A percentile compares a stretch with the other conserved stretches of the same genome.
These are phyloP conservation scores for Wickerhamiella shivajii DNA, from an alignment of 805 yeast species.

Conservation along the genomic window DNA sequence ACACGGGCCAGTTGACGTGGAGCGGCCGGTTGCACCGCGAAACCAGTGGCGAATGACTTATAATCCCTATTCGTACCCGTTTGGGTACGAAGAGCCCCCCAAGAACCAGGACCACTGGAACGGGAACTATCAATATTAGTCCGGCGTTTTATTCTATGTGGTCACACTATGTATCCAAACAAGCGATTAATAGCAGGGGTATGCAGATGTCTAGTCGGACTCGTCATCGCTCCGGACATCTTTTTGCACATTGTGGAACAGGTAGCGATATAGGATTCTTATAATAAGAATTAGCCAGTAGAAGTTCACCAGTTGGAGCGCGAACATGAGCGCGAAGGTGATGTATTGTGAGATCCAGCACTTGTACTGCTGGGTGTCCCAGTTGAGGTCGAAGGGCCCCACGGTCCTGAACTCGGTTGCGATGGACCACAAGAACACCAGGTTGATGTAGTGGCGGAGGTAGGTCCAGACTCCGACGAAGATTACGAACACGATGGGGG, in stretches of 20 bases:
- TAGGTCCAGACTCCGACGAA: conserved; percentile 74
- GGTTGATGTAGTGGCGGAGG: conserved; percentile 72
- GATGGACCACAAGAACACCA: conserved; percentile 43
- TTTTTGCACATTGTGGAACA: conserved; percentile 39
- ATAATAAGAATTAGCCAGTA: conserved; percentile 80
- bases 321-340: conserved; percentile 60
- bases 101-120: too few species aligned
- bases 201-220: too few species aligned
- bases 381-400: conserved; percentile 69
- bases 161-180: too few species aligned
- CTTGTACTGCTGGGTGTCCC: conserved; percentile 85
- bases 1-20: too few species aligned
- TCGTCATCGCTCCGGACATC: conserved; percentile 77
- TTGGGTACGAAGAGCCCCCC: too few species aligned
- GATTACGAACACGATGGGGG: conserved; percentile 49
- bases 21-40: too few species aligned
- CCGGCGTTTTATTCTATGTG: too few species aligned
- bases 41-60: too few species aligned
- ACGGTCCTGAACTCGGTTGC: conserved; percentile 75
- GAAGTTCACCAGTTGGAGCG: conserved; percentile 69
- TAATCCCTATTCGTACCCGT: too few species aligned
- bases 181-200: too few species aligned
- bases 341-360: conserved; percentile 92
- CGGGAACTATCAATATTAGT: too few species aligned
- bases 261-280: conserved; percentile 57